Conservation (phyloP, 805 yeast genomes). For the Metschnikowia lachancei region DNA sequence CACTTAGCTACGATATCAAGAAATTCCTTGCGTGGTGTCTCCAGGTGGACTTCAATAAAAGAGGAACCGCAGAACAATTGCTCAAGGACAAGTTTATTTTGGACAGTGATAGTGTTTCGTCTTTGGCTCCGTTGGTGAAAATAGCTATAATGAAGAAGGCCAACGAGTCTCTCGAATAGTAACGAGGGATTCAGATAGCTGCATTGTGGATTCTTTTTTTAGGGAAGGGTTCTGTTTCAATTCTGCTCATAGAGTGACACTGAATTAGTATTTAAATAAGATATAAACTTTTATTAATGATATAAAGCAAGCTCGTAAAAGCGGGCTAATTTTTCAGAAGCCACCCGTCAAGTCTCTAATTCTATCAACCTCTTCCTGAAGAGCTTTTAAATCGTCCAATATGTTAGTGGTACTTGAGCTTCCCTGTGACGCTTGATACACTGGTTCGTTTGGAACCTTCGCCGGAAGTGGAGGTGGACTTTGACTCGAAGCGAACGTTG, state of each 20-base stretch:
- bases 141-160: slow-evolving; percentile 67
- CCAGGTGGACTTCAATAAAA: slow-evolving; percentile 75
- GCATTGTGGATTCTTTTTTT: not conserved
- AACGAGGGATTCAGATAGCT: not conserved
- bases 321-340: slow-evolving; percentile 22
- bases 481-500: not conserved
- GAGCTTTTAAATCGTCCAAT: slow-evolving; percentile 60
- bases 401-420: slow-evolving; percentile 47
- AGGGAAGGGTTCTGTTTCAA: slow-evolving; percentile 2
- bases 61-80: slow-evolving; percentile 76
- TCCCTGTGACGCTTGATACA: slow-evolving; percentile 14
- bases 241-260: slow-evolving; percentile 10
- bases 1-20: slow-evolving; percentile 62
- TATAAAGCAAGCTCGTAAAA: not conserved
- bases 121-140: slow-evolving; percentile 72
- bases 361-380: slow-evolving; percentile 68
- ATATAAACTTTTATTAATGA: not conserved
- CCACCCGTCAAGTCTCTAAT: slow-evolving; percentile 48
- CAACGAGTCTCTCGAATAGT: slow-evolving; percentile 22
- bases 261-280: slow-evolving; percentile 10
- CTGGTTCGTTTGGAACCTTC: slow-evolving; percentile 23
- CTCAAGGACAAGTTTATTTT: slow-evolving; percentile 62
- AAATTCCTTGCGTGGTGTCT: slow-evolving; percentile 74
- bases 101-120: slow-evolving; percentile 57
- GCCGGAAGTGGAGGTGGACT: slow-evolving; percentile 17